These are phyloP conservation scores for Clathrospora elynae DNA, from an alignment of 2,329 filamentous ascomycete genomes.

Conservation along the genomic window DNA sequence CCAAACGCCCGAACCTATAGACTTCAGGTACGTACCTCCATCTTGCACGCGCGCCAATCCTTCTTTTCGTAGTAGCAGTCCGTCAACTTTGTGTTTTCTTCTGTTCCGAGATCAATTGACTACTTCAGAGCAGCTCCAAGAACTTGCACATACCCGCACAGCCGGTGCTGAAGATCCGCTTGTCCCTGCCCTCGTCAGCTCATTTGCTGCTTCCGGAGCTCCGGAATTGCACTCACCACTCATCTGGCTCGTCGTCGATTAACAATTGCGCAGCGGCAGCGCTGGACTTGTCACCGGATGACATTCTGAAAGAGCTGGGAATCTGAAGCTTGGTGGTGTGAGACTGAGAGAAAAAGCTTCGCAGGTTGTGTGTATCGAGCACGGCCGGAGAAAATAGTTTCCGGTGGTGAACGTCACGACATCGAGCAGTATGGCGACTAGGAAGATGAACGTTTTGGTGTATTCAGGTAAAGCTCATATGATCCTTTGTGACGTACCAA, in stretches of 20 bases:
- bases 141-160: constrained; percentile 71
- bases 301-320: constrained; percentile 52
- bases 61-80: constrained; percentile 97
- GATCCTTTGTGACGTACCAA: not conserved
- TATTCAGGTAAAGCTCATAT: constrained; percentile 70
- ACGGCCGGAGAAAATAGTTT: constrained; percentile 37
- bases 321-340: constrained; percentile 8
- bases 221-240: constrained; percentile 69
- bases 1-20: constrained; percentile 11
- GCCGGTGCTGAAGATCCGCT: constrained; percentile 95
- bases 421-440: constrained; percentile 61
- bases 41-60: constrained; percentile 88
- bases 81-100: constrained; percentile 86
- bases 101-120: constrained; percentile 53
- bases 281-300: constrained; percentile 59
- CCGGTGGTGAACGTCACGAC: constrained; percentile 32
- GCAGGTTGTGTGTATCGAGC: constrained; percentile 24
- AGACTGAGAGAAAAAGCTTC: constrained; percentile 9
- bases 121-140: not conserved
- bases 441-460: constrained; percentile 86
- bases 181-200: constrained; percentile 70
- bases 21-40: constrained; percentile 72
- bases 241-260: constrained; percentile 88
- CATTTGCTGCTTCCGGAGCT: constrained; percentile 21
- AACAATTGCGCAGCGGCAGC: constrained; percentile 49